Base-by-base conservation (phyloP, 2,329 filamentous ascomycete species). In the Dendryphion nanum region DNA sequence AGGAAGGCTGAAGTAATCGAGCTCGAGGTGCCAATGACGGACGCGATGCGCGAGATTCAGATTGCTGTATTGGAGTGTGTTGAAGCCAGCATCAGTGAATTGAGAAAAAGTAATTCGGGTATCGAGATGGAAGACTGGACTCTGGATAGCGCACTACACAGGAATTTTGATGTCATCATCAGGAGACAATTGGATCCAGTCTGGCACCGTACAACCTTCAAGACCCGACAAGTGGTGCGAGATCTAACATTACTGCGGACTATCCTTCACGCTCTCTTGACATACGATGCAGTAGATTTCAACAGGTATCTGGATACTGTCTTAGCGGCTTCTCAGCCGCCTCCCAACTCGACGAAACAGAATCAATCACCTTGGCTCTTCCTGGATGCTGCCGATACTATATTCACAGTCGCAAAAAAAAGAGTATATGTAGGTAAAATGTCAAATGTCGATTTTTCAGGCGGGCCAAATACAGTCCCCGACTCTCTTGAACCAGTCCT, bases 41-140 rank as follows among this genome's bases (percentile, higher is more conserved):
- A 95, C 24, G 78, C 82, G 34, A 98, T 98, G 93, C 80, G 79
- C 43, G 83, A 89, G 29, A 96, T 98, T 28, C 93, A 98, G 59
- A 91, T 87, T 47, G 90, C 93, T 18, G 85, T 97, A 42, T 80
- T 98, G 67, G 91, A 97, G 61, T 98, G 93, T 60, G 90, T 98
- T 14, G 91, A 97, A 66, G 84, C 89, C 51, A 95, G 89, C 60
- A 93, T 98, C 49, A 82, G 86, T 38, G 93, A 98, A 67, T 76
- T 98, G 30, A 94, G 91, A 63, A 97, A 95, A 68, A 80, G 82
- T 14, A 97, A 96, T 57, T 78, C 82, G 1, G 90, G 89, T 2
- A 73, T 98, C 5, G 91, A 97, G 52, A 90, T 97, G 82, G 90
- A 94, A 42, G 90, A 96, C 57, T 97, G 91, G 91, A 96, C 89